Conservation (phyloP, 495 filamentous ascomycete genomes). For the Talaromyces adpressus region DNA sequence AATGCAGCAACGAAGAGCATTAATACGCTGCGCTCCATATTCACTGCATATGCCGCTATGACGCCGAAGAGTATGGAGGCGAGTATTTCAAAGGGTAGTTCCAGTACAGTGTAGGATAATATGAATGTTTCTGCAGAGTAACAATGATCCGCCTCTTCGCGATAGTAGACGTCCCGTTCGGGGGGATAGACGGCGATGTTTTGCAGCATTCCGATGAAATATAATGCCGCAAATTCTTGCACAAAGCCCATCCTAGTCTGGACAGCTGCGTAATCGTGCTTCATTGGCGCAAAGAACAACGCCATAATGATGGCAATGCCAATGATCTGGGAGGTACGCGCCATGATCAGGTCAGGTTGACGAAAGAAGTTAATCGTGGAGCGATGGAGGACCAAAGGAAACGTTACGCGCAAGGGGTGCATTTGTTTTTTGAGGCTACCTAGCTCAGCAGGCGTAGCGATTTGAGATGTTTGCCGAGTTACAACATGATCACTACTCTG, state of each 20-base stretch:
- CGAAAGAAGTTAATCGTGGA: conserved; percentile 60
- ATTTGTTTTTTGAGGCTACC: conserved; percentile 55
- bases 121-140: conserved; percentile 65
- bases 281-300: conserved; percentile 65
- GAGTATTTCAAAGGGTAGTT: conserved; percentile 62
- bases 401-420: conserved; percentile 53
- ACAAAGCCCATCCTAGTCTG: conserved; percentile 67
- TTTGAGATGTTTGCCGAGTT: conserved; percentile 21
- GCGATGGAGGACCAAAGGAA: conserved; percentile 56
- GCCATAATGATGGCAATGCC: conserved; percentile 59
- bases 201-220: conserved; percentile 73
- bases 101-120: conserved; percentile 55
- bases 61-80: conserved; percentile 57
- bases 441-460: conserved; percentile 63
- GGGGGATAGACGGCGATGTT: conserved; percentile 66
- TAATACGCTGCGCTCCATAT: conserved; percentile 49
- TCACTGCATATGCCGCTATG: conserved; percentile 51
- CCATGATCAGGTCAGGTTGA: conserved; percentile 55
- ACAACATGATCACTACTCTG: conserved; percentile 20
- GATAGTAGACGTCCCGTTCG: conserved; percentile 64
- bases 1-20: conserved; percentile 61
- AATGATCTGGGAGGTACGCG: conserved; percentile 60
- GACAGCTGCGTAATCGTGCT: conserved; percentile 57
- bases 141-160: conserved; percentile 59
- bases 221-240: conserved; percentile 61